Evolutionary conservation across 176 grass and related monocot species (phyloP).

Genomic region (Coix lacrymajobi): DNA sequence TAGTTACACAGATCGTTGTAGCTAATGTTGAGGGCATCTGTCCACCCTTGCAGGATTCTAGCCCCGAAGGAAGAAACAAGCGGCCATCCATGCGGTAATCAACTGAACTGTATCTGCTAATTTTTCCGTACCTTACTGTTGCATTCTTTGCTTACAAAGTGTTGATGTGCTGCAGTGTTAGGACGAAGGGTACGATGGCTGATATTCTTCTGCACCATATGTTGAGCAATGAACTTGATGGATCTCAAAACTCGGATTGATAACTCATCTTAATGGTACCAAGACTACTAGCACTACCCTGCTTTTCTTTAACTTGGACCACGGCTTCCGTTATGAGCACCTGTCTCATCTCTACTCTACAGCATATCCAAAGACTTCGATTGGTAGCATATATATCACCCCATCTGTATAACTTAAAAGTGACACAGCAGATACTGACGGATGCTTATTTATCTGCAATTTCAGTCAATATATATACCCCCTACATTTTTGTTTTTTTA

Average conservation of each 20-base stretch:
- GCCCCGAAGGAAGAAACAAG: constrained; percentile 24
- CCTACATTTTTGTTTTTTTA: neutral
- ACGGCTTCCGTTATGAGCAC: neutral
- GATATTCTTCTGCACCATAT: constrained; percentile 96
- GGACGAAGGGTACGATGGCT: constrained; percentile 59
- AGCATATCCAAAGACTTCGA: neutral
- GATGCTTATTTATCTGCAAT: neutral
- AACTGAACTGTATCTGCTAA: constrained; percentile 15
- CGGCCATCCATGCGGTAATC: constrained; percentile 48
- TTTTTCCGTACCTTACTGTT: neutral
- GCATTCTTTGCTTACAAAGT: constrained; percentile 9
- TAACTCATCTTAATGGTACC: constrained; percentile 33
- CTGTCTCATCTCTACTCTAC: neutral
- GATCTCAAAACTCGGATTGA: constrained; percentile 44
- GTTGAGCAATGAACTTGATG: constrained; percentile 69
- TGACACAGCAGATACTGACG: neutral
- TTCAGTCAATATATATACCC: neutral
- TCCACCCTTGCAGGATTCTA: constrained; percentile 21
- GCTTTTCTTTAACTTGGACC: neutral
- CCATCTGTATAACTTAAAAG: constrained; percentile 3
- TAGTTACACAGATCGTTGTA: neutral
- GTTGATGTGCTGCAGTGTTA: constrained; percentile 37
- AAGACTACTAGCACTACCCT: neutral
- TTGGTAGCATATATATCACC: neutral
- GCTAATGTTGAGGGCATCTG: neutral